Evolutionary conservation across 495 filamentous ascomycete genomes (phyloP).

Genomic region (Pyrenula aspistea): DNA sequence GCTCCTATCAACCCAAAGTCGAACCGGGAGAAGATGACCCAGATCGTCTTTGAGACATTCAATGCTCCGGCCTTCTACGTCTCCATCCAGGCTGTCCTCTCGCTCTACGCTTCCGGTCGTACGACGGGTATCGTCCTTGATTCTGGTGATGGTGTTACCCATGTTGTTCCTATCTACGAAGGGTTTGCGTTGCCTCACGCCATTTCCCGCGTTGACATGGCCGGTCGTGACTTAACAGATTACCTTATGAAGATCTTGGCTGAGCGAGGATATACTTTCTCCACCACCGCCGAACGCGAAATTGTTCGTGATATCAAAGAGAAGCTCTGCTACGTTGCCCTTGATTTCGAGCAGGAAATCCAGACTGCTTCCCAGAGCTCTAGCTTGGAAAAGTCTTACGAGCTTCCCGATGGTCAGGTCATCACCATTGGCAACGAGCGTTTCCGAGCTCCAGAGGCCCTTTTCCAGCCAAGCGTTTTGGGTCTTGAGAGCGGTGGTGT

Average conservation of each 20-base stretch:
- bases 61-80: constrained; percentile 99
- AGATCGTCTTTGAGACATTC: constrained; percentile 99
- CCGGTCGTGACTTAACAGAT: constrained; percentile 97
- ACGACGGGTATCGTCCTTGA: constrained; percentile 99
- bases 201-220: constrained; percentile 99
- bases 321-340: constrained; percentile 98
- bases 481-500: constrained; percentile 98
- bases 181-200: constrained; percentile 99
- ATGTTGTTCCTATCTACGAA: constrained; percentile 99
- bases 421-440: constrained; percentile 99
- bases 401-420: constrained; percentile 98
- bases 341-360: constrained; percentile 99
- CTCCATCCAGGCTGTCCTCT: constrained; percentile 98
- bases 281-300: constrained; percentile 99
- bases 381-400: constrained; percentile 98
- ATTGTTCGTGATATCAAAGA: constrained; percentile 99
- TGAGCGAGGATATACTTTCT: constrained; percentile 98
- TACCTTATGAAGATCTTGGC: constrained; percentile 99
- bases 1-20: constrained; percentile 99
- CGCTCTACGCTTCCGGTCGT: constrained; percentile 98
- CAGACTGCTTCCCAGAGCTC: constrained; percentile 98
- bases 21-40: constrained; percentile 99
- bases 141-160: constrained; percentile 98
- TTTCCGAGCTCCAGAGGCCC: constrained; percentile 98
- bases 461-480: constrained; percentile 97